Evolutionary conservation across 2,329 filamentous ascomycete species (phyloP).

Genomic region (Cephalotrichum gorgonifer): DNA sequence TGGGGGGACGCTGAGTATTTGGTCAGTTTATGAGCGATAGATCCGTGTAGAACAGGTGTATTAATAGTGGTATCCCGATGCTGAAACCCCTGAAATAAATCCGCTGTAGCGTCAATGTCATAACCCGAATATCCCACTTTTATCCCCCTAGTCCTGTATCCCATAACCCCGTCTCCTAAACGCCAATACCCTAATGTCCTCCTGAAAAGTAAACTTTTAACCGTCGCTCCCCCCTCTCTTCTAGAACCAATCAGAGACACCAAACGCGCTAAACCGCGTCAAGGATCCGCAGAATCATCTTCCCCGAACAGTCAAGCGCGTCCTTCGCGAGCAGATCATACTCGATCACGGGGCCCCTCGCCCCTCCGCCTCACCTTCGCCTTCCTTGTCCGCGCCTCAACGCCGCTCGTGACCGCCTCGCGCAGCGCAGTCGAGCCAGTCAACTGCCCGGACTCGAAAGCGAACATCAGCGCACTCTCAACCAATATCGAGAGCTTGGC

Average conservation of each 20-base stretch:
- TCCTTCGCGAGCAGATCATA: constrained; percentile 30
- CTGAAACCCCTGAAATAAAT: neutral
- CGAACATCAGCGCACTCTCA: constrained; percentile 31
- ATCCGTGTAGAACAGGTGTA: neutral
- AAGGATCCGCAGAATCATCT: constrained; percentile 29
- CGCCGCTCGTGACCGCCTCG: constrained; percentile 31
- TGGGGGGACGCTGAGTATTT: neutral
- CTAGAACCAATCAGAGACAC: neutral
- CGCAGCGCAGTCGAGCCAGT: constrained; percentile 15
- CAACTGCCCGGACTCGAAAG: neutral
- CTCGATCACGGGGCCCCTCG: constrained; percentile 16
- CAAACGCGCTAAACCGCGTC: constrained; percentile 18
- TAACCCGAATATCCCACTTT: neutral
- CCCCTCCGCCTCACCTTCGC: constrained; percentile 27
- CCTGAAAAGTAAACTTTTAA: neutral
- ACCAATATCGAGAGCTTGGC: constrained; percentile 60
- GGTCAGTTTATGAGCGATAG: neutral
- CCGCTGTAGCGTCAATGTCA: neutral
- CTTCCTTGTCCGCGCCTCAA: constrained; percentile 37
- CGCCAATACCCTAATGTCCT: neutral
- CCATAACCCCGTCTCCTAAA: neutral
- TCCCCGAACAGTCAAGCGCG: constrained; percentile 31
- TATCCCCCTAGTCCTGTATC: neutral
- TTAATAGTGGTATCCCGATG: constrained; percentile 3
- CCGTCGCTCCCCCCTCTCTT: neutral